A percentile compares a stretch with the other conserved stretches of the same genome.
These are phyloP conservation scores for Phytophthora capsici DNA, from an alignment of 352 stramenopile genomes.

Conservation along the genomic window DNA sequence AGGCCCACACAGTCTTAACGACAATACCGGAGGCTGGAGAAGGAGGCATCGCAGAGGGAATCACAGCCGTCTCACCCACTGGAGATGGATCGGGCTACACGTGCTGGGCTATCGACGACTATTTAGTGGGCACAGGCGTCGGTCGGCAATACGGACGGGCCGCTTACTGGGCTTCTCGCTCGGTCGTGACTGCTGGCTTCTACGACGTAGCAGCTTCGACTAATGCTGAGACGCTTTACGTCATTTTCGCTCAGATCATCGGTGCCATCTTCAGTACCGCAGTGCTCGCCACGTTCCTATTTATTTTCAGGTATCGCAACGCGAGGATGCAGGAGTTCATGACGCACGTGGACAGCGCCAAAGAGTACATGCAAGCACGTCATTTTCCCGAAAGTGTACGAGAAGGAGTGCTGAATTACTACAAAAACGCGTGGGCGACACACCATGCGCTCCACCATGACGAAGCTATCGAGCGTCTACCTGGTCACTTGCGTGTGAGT, in stretches of 20 bases:
- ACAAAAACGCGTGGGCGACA: conserved; percentile 64
- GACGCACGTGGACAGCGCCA: conserved; percentile 69
- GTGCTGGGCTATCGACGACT: conserved; percentile 77
- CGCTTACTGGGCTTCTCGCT: conserved; percentile 65
- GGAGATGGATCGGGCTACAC: conserved; percentile 40
- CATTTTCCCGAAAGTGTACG: conserved; percentile 68
- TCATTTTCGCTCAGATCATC: conserved; percentile 62
- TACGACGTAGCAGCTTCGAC: conserved; percentile 66
- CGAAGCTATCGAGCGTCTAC: conserved; percentile 54
- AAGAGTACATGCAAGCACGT: conserved; percentile 77
- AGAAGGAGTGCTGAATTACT: conserved; percentile 62
- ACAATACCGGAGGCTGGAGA: conserved; percentile 19
- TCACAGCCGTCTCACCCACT: conserved; percentile 22
- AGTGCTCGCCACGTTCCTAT: conserved; percentile 73
- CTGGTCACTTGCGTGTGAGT: conserved; percentile 63
- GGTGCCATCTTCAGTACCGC: conserved; percentile 73
- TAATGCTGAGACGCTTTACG: conserved; percentile 61
- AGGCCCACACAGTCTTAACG: conserved; percentile 23
- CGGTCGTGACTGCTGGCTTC: conserved; percentile 64
- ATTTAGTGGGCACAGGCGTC: conserved; percentile 51
- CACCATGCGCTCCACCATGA: conserved; percentile 57
- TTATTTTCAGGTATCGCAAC: conserved; percentile 73
- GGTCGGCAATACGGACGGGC: conserved; percentile 61
- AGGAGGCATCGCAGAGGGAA: conserved; percentile 16
- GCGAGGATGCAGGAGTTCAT: conserved; percentile 69